Conservation (phyloP, 2,329 filamentous ascomycete species). For the Ceratocystis ficicola region DNA sequence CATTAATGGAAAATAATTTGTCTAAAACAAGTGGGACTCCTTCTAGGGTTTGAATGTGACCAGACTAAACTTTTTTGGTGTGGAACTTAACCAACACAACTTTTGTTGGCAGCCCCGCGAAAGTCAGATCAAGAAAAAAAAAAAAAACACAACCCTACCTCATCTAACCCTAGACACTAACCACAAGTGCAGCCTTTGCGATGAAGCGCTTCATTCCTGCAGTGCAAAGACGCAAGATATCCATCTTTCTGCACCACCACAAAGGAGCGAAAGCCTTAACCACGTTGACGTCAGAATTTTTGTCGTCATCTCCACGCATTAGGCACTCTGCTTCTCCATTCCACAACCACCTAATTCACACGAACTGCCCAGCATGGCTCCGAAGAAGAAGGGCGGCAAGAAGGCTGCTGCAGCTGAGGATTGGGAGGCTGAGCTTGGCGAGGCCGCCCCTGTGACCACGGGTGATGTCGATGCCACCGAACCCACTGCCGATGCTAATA, state of each 20-base stretch:
- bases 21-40: background rate
- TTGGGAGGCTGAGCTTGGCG: conserved; percentile 89
- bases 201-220: background rate
- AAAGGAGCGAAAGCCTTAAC: conserved; percentile 2
- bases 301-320: background rate
- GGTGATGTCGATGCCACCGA: conserved; percentile 27
- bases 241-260: background rate
- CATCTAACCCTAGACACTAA: background rate
- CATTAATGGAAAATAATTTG: background rate
- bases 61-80: background rate
- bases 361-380: conserved; percentile 51
- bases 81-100: background rate
- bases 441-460: conserved; percentile 51
- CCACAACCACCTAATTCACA: conserved; percentile 2
- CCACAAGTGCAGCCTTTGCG: conserved; percentile 6
- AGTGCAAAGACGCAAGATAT: background rate
- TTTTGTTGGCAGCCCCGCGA: background rate
- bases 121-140: conserved; percentile 9
- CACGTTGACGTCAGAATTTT: background rate
- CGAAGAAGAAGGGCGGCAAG: conserved; percentile 82
- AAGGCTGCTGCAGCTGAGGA: conserved; percentile 75
- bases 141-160: conserved; percentile 8
- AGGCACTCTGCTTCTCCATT: background rate
- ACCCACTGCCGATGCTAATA: conserved; percentile 29
- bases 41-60: background rate